A percentile compares a stretch with the other conserved stretches of the same genome.
Conservation (phyloP, 139 green algal genomes). For the Tetraselmis striata region DNA sequence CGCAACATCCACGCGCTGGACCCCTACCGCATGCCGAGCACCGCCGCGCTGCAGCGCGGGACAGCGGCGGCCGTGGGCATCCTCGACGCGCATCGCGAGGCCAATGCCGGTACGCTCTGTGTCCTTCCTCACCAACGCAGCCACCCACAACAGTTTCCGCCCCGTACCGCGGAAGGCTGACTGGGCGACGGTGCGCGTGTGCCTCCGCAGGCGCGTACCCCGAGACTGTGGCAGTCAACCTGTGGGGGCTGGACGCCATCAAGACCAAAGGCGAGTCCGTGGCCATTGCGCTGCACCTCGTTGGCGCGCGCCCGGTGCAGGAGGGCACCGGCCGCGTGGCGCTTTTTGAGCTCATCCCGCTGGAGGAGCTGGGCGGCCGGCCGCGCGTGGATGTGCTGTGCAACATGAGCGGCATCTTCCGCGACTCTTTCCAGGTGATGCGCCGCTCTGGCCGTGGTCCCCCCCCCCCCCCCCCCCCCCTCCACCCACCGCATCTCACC, state of each 20-base stretch:
- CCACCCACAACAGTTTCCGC: too few species aligned
- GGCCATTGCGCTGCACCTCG: constrained; percentile 78
- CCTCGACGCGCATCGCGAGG: constrained; percentile 51
- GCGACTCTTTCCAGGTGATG: constrained; percentile 66
- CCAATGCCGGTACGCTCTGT: constrained; percentile 39
- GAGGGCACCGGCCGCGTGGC: constrained; percentile 83
- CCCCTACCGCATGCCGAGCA: constrained; percentile 92
- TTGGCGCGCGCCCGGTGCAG: constrained; percentile 72
- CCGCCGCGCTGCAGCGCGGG: constrained; percentile 70
- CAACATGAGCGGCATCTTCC: constrained; percentile 96
- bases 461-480: too few species aligned
- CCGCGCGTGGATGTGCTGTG: constrained; percentile 89
- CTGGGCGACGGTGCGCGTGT: too few species aligned
- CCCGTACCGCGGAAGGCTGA: too few species aligned
- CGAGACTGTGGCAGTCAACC: constrained; percentile 91
- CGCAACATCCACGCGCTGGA: constrained; percentile 98
- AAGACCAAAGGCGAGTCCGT: constrained; percentile 93
- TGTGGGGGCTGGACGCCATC: constrained; percentile 97
- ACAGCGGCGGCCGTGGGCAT: constrained; percentile 51
- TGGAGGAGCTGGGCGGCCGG: constrained; percentile 54
- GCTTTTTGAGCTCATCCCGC: constrained; percentile 71
- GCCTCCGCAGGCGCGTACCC: constrained; percentile 52
- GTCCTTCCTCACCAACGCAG: too few species aligned
- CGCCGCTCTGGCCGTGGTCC: too few species aligned
- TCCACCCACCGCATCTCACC: too few species aligned